Evolutionary conservation across 306 rosid species (phyloP).

Genomic region (Acacia melanoxylon): DNA sequence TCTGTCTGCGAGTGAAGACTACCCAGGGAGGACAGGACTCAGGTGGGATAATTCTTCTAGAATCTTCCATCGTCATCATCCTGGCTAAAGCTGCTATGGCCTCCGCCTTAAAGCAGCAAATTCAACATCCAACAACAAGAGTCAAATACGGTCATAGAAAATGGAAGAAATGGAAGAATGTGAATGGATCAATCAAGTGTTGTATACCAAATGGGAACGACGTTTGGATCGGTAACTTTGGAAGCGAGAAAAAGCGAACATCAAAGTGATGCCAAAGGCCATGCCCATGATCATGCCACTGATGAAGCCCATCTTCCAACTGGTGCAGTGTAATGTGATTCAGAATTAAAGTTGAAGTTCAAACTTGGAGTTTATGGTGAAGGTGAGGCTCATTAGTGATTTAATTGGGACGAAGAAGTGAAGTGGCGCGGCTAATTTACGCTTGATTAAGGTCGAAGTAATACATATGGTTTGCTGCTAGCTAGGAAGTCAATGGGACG

Average conservation of each 20-base stretch:
- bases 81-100: constrained; percentile 73
- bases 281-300: constrained; percentile 65
- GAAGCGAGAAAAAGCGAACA: constrained; percentile 60
- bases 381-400: not conserved
- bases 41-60: constrained; percentile 59
- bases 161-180: not conserved
- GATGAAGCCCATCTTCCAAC: constrained; percentile 58
- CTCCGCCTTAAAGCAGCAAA: constrained; percentile 49
- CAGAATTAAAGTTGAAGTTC: not conserved
- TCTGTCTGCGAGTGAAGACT: constrained; percentile 72
- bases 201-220: constrained; percentile 66
- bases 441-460: not conserved
- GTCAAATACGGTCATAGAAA: not conserved
- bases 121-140: not conserved
- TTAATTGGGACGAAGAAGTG: constrained; percentile 14
- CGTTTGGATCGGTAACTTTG: constrained; percentile 58
- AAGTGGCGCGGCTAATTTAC: not conserved
- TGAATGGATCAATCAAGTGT: not conserved
- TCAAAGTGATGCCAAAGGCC: constrained; percentile 57
- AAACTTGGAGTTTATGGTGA: not conserved
- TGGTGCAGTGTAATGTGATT: not conserved
- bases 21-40: constrained; percentile 82
- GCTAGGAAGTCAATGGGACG: no score
- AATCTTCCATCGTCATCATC: constrained; percentile 84
- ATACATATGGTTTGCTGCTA: not conserved